phyloP scores from a whole-genome alignment of 176 grass and related monocot genomes.

The Luzula sylvatica region DNA sequence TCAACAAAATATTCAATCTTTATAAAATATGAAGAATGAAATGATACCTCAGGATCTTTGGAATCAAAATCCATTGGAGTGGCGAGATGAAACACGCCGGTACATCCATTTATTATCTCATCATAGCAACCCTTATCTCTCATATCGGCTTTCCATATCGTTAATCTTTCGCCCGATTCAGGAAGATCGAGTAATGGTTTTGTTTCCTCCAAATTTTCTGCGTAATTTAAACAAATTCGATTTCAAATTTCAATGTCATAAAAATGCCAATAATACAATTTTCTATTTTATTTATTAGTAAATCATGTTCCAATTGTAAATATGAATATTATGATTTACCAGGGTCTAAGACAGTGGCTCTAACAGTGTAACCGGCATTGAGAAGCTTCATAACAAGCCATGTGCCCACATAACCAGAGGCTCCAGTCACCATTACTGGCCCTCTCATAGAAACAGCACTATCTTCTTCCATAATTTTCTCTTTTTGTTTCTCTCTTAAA shows the following conservation, averaged over 20 bases:
- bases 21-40: not conserved
- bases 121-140: slow-evolving; percentile 26
- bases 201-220: slow-evolving; percentile 11
- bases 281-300: too few species aligned
- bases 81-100: slow-evolving; percentile 24
- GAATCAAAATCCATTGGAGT: slow-evolving; percentile 14
- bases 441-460: slow-evolving; percentile 9
- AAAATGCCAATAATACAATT: not conserved
- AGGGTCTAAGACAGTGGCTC: slow-evolving; percentile 69
- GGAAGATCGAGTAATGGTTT: slow-evolving; percentile 24
- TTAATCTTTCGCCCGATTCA: not conserved
- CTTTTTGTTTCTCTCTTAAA: not conserved
- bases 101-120: slow-evolving; percentile 1
- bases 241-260: not conserved
- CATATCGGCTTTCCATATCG: slow-evolving; percentile 4
- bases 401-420: slow-evolving; percentile 61
- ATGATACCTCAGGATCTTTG: slow-evolving; percentile 16
- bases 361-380: slow-evolving; percentile 49
- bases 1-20: not conserved
- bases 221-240: not conserved
- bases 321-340: slow-evolving; percentile 15
- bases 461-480: slow-evolving; percentile 10
- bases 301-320: not conserved
- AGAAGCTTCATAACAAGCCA: slow-evolving; percentile 91
- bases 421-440: slow-evolving; percentile 69